Conservation (phyloP, 1,284 basidiomycete species). For the Trichosporon ovoides region DNA sequence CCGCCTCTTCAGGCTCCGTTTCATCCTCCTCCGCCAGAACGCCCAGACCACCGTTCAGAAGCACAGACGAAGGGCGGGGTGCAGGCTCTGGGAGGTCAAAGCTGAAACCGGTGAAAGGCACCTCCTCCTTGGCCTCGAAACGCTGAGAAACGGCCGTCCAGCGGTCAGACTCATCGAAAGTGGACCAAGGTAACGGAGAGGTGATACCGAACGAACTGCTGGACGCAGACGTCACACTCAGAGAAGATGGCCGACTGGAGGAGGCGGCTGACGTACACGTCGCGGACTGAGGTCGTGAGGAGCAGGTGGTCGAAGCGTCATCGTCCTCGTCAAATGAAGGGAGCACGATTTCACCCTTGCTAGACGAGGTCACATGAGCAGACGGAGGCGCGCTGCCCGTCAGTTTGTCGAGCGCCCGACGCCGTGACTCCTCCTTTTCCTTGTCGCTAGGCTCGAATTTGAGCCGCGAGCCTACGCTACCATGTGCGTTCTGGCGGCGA, state of each 20-base stretch:
- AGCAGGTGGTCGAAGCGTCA: constrained; percentile 24
- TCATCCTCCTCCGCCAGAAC: constrained; percentile 40
- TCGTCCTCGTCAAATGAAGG: constrained; percentile 45
- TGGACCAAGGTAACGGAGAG: constrained; percentile 27
- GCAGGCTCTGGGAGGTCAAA: constrained; percentile 14
- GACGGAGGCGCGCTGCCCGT: constrained; percentile 24
- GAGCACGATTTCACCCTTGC: constrained; percentile 31
- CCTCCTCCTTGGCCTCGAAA: constrained; percentile 28
- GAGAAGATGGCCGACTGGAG: constrained; percentile 31
- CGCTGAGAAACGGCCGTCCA: constrained; percentile 18
- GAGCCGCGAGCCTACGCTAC: constrained; percentile 21
- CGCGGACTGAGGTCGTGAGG: constrained; percentile 34
- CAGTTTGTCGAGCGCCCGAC: constrained; percentile 42
- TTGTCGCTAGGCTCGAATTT: constrained; percentile 46
- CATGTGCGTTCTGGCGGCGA: neutral
- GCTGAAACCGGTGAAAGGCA: constrained; percentile 25
- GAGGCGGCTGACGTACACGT: constrained; percentile 24
- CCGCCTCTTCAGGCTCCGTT: constrained; percentile 34
- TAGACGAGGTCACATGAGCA: constrained; percentile 9
- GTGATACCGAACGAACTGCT: constrained; percentile 20
- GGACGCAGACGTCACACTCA: constrained; percentile 18
- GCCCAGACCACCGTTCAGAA: constrained; percentile 26
- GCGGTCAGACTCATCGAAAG: constrained; percentile 17
- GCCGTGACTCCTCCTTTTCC: constrained; percentile 40
- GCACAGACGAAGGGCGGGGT: constrained; percentile 17